Percentiles rank a stretch among this genome's conserved stretches.
Evolutionary conservation across 2,329 filamentous ascomycete species (phyloP).

Genomic region (Annulohypoxylon truncatum): DNA sequence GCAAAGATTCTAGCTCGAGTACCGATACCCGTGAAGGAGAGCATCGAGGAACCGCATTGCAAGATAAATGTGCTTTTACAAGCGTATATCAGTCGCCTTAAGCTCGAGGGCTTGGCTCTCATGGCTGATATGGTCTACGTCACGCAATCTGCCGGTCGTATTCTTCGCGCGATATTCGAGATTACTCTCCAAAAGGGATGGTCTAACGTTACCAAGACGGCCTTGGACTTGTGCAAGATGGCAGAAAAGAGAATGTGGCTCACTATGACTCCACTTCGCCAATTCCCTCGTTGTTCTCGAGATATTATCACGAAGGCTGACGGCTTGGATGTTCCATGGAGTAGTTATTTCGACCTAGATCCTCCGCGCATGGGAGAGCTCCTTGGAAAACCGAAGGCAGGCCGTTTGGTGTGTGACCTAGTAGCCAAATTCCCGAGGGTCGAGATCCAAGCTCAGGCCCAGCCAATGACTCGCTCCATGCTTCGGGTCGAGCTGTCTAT

Average conservation of each 20-base stretch:
- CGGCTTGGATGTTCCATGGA: slow-evolving; percentile 93
- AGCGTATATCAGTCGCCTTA: slow-evolving; percentile 94
- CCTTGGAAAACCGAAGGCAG: slow-evolving; percentile 88
- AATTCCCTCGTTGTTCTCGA: slow-evolving; percentile 83
- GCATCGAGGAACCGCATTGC: slow-evolving; percentile 93
- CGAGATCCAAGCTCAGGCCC: slow-evolving; percentile 91
- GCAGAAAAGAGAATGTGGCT: slow-evolving; percentile 99
- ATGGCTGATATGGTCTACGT: slow-evolving; percentile 99
- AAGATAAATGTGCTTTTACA: slow-evolving; percentile 99
- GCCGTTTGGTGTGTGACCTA: slow-evolving; percentile 84
- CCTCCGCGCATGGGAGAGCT: slow-evolving; percentile 96
- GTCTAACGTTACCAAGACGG: slow-evolving; percentile 91
- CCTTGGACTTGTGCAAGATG: slow-evolving; percentile 97
- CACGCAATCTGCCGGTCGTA: slow-evolving; percentile 96
- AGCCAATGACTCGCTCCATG: slow-evolving; percentile 94
- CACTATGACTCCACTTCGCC: slow-evolving; percentile 94
- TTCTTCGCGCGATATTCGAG: slow-evolving; percentile 94
- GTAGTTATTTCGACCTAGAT: slow-evolving; percentile 94
- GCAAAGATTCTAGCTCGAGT: slow-evolving; percentile 90
- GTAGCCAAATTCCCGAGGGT: slow-evolving; percentile 94
- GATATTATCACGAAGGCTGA: slow-evolving; percentile 94
- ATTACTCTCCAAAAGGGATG: slow-evolving; percentile 98
- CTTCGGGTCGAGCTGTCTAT: slow-evolving; percentile 90
- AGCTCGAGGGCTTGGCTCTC: slow-evolving; percentile 90
- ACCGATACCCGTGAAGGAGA: slow-evolving; percentile 96